Evolutionary conservation across 768 basidiomycete species (phyloP), one percentile per base, ranked within the genome.

Genomic region (Asterophora parasitica): DNA sequence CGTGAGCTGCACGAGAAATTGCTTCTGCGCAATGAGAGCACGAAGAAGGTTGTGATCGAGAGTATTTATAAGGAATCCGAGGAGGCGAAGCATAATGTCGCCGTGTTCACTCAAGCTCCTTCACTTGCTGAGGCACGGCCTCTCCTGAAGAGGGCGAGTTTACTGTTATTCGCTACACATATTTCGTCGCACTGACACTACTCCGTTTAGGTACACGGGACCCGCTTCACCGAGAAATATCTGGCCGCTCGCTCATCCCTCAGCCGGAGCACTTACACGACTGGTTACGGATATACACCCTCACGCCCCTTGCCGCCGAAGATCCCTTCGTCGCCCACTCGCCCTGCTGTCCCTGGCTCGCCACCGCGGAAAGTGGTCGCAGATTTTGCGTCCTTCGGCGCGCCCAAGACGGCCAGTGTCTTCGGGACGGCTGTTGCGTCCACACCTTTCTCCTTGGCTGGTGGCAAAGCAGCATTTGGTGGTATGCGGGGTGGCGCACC

Each of bases 161-260:
- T 36, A 7, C 35, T 23, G 37, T 12, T 49, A 43, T 30, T n/a
- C 32, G 27, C 33, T 34, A 54, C 36, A 39, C 33, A 13, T 48
- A 23, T 55, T 43, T n/a, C n/a, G n/a, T n/a, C n/a, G n/a, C n/a
- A 20, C 30, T 49, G 41, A 52, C 39, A 36, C 35, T 41, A 49
- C 27, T 46, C 36, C 33, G 32, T 28, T 47, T 43, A 96, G 93
- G 88, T 96, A 39, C 82, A 85, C 41, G 92, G 91, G n/a, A 90
- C 92, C 34, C 87, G 95, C 3, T 95, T 97, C 72, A 97, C 95
- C 15, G 94, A 98, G 56, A 94, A 95, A 65, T 98, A 97, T 65
- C 78, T 94, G 20, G 79, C 83, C 56, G 82, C 85, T 27, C 78
- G 87, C 40, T 77, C 83, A 58, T 62, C 77, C 16, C 65, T 78